Evolutionary conservation across 164 flowering plant species (phyloP).

Genomic region (Warburgia ugandensis): DNA sequence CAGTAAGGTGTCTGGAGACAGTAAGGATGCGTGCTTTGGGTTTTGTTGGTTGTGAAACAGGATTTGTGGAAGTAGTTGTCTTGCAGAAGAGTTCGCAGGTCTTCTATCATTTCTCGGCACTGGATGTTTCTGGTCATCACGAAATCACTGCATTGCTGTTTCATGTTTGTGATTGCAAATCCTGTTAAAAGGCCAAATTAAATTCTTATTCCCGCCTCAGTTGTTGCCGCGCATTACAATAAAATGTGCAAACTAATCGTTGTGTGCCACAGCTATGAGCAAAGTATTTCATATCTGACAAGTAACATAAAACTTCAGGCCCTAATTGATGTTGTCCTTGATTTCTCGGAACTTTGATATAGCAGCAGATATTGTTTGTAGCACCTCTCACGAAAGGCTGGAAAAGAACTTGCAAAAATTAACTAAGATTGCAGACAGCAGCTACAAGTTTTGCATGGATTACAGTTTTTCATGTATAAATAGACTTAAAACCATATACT

Average conservation of each 20-base stretch:
- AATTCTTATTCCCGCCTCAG: too few species aligned
- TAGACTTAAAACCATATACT: too few species aligned
- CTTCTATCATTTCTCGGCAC: slow-evolving; percentile 95
- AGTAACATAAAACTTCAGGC: slow-evolving; percentile 87
- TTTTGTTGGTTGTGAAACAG: slow-evolving; percentile 32
- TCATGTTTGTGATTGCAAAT: slow-evolving; percentile 84
- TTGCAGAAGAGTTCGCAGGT: slow-evolving; percentile 65
- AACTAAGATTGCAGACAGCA: neutral
- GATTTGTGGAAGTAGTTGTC: slow-evolving; percentile 48
- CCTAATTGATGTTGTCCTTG: slow-evolving; percentile 93
- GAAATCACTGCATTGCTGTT: slow-evolving; percentile 97
- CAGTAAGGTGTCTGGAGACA: slow-evolving; percentile 38
- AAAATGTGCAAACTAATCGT: neutral
- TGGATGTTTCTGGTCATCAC: slow-evolving; percentile 96
- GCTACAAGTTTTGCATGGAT: too few species aligned
- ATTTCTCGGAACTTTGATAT: slow-evolving; percentile 80
- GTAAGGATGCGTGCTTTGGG: slow-evolving; percentile 26
- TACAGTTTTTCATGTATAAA: too few species aligned
- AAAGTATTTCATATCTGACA: slow-evolving; percentile 58
- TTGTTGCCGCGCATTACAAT: too few species aligned
- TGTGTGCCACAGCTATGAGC: neutral
- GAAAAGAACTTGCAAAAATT: slow-evolving; percentile 8
- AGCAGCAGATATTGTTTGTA: slow-evolving; percentile 90
- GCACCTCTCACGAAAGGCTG: slow-evolving; percentile 86
- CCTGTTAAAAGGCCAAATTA: slow-evolving; percentile 48